These are phyloP conservation scores for Hygrocybe punicea DNA, from an alignment of 768 basidiomycete genomes.

Conservation along the genomic window DNA sequence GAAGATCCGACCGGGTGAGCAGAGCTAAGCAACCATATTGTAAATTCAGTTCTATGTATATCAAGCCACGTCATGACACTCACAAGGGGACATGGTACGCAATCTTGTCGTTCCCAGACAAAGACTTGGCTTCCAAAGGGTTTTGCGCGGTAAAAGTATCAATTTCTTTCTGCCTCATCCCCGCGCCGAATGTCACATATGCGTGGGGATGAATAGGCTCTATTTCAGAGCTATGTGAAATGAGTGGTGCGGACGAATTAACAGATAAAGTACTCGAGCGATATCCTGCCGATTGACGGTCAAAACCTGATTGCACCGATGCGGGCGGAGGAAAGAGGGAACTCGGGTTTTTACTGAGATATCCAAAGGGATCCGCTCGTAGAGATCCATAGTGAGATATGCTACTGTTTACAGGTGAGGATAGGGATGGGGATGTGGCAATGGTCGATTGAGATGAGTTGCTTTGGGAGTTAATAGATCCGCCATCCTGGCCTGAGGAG, in stretches of 20 bases:
- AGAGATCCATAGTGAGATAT: slow-evolving; percentile 14
- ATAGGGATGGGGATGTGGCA: slow-evolving; percentile 30
- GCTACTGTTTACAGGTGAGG: slow-evolving; percentile 2
- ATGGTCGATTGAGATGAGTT: slow-evolving; percentile 23
- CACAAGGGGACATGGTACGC: slow-evolving; percentile 82
- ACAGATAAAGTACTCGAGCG: slow-evolving; percentile 27
- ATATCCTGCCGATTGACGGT: slow-evolving; percentile 35
- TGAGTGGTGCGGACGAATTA: slow-evolving; percentile 30
- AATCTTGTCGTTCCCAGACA: slow-evolving; percentile 50
- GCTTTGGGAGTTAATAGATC: slow-evolving; percentile 11
- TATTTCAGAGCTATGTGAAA: slow-evolving; percentile 41
- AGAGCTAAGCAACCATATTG: slow-evolving; percentile 42
- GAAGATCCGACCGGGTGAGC: slow-evolving; percentile 79
- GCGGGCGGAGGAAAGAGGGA: slow-evolving; percentile 1
- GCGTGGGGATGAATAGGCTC: slow-evolving; percentile 66
- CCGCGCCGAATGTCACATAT: slow-evolving; percentile 84
- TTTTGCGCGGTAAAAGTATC: slow-evolving; percentile 71
- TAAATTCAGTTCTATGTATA: slow-evolving; percentile 6
- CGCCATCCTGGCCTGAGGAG: not conserved
- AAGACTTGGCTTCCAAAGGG: slow-evolving; percentile 57
- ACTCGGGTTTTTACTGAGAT: slow-evolving; percentile 38
- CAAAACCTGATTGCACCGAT: slow-evolving; percentile 33
- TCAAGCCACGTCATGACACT: slow-evolving; percentile 25
- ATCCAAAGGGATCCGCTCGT: slow-evolving; percentile 57
- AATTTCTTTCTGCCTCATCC: slow-evolving; percentile 79